Base-by-base conservation (phyloP, 1,139 yeast genomes). In the Yamadazyma atmosphaerica region DNA sequence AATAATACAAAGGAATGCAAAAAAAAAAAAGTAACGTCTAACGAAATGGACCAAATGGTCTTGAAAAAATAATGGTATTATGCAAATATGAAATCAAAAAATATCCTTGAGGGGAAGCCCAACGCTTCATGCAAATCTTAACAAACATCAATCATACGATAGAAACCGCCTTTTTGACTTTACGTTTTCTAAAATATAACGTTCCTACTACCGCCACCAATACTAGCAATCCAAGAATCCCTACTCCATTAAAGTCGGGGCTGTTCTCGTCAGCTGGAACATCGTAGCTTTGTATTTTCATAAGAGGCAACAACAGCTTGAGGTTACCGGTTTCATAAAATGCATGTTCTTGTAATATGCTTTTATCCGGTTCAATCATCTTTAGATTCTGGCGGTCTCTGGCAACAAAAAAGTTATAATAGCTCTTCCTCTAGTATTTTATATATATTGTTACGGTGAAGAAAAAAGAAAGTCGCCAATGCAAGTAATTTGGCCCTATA, bases 241-340 rank as follows among this genome's bases (percentile, higher is more conserved):
- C 31, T 7, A 14, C 16, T 4, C 21, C n/a, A 28, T 28, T 28
- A 28, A 14, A 28, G n/a, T 28, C 21, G 12, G 29, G 5, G 13
- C 8, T 14, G 12, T 25, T 29, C 9, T 37, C 44, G 3, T 32
- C 33, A 4, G 22, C 22, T 19, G 35, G 22, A 23, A 23, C 24
- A 27, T 49, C 48, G 24, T 49, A 49, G 19, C 40, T 45, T 39
- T 46, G 50, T n/a, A 44, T 21, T n/a, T 49, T 47, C 21, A 46
- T 42, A 13, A 45, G 30, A 2, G 50, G 50, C 16, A 49, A 32
- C 13, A 49, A 34, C 26, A 44, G 45, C 33, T 47, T 49, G 6
- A 49, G 34, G 24, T 47, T 47, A 15, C 52, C 52, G 1, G 43
- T 21, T 23, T 49, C 52, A 36, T 49, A 49, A 34, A 49, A 49